A percentile compares a stretch with the other conserved stretches of the same genome.
phyloP scores from a whole-genome alignment of 305 asterid species.

The Fraxinus paxiana region DNA sequence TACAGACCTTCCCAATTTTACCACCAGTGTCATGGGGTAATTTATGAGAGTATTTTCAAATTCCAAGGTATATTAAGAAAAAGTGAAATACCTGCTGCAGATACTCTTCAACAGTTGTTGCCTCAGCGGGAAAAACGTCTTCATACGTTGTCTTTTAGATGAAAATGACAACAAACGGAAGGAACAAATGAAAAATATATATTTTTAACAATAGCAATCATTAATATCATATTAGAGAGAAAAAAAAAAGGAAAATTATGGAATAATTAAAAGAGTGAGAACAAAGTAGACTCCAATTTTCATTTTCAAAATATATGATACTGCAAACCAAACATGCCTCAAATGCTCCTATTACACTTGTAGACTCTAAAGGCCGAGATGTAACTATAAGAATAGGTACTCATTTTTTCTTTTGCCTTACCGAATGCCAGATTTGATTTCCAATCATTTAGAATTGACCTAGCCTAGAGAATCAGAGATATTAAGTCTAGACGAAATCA shows the following conservation, averaged over 20 bases:
- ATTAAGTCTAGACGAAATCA: neutral
- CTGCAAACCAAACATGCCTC: neutral
- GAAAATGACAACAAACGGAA: slow-evolving; percentile 15
- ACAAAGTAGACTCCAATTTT: neutral
- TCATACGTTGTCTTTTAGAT: slow-evolving; percentile 75
- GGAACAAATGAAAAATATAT: slow-evolving; percentile 8
- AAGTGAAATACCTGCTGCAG: slow-evolving; percentile 68
- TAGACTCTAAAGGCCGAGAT: neutral
- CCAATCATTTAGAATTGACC: neutral
- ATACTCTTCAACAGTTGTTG: slow-evolving; percentile 87
- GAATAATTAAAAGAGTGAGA: neutral
- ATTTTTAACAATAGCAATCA: neutral
- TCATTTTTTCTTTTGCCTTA: neutral
- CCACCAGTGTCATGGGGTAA: neutral
- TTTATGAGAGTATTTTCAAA: neutral
- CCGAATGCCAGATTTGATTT: neutral
- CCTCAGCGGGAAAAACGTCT: slow-evolving; percentile 96
- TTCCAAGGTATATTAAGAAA: neutral
- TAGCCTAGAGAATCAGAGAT: neutral
- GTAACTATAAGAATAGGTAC: neutral
- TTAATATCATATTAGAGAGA: slow-evolving; percentile 2
- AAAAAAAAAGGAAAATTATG: neutral
- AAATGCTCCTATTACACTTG: neutral
- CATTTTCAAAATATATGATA: neutral
- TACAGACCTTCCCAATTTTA: neutral